Evolutionary conservation across 2,329 filamentous ascomycete genomes (phyloP), one percentile per base, ranked within the genome.

Genomic region (Microsporum canis): DNA sequence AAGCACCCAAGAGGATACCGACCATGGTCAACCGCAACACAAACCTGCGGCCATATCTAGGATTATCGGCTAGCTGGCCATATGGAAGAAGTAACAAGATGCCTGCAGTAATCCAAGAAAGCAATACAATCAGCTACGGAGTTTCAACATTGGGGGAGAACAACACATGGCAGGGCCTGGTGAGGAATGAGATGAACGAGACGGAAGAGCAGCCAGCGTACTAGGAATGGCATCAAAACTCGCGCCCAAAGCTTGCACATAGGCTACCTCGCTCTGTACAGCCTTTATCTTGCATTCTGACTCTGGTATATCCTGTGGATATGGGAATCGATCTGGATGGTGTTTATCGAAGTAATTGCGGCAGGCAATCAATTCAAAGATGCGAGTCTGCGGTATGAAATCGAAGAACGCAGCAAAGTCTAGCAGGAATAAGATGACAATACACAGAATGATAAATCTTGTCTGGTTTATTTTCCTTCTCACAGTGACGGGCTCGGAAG

Each of bases 301-400:
- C 70, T 81, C 79, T 0, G 73, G 69, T 14, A 81, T 74, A 29
- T 72, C 70, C 10, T 77, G 76, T 62, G 75, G 69, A 6, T 66
- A 62, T 0, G 68, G 70, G 64, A 80, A 77, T 62, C 75, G 70
- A n/a, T 70, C 72, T 17, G 76, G 72, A 61, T 80, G 76, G 55
- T 73, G 67, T 34, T 69, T 65, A 39, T 70, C 59, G 63, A 76
- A 81, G 66, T 78, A 77, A 38, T 74, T 71, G 23, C 75, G 71
- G 66, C 78, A 81, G 38, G 77, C 72, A 58, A 80, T 79, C 27
- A 75, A 72, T 65, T 81, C 79, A 68, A 72, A 78, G 43, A 81
- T 74, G 57, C 78, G 76, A 5, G 77, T 79, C 65, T 63, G 61
- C 7, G 64, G 64, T 41, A 63, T 60, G 27, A 65, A 17, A 57